These are phyloP conservation scores for Naematelia encephala DNA, from an alignment of 768 basidiomycete species.

Conservation along the genomic window DNA sequence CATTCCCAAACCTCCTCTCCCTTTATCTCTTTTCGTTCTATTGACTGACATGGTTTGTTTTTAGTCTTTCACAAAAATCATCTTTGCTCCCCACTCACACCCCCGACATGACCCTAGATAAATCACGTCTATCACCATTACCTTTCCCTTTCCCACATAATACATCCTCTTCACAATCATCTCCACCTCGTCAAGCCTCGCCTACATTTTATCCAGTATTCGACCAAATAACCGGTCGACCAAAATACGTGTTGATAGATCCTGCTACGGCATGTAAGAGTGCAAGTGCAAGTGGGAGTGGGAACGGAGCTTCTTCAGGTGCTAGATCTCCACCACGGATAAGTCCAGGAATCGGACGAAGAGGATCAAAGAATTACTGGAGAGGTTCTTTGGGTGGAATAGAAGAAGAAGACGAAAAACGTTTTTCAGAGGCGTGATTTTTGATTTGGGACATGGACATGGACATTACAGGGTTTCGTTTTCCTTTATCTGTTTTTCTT, in stretches of 20 bases:
- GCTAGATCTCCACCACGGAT: not conserved
- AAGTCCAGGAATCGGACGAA: not conserved
- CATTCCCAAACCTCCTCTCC: not conserved
- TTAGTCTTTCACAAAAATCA: not conserved
- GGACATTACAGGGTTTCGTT: no score
- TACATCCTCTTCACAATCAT: not conserved
- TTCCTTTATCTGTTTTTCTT: not conserved
- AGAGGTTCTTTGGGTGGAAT: not conserved
- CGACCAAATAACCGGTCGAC: not conserved
- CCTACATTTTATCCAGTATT: not conserved
- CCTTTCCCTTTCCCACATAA: not conserved
- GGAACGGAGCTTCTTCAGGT: not conserved
- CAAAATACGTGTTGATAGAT: not conserved
- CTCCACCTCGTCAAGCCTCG: not conserved
- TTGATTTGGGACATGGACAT: no score
- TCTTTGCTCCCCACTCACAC: conserved; percentile 6
- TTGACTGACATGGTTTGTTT: not conserved
- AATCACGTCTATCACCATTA: conserved; percentile 3
- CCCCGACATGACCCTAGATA: not conserved
- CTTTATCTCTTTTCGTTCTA: not conserved
- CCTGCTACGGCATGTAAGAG: not conserved
- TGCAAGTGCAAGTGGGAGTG: not conserved
- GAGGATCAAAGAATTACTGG: not conserved
- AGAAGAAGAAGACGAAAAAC: conserved; percentile 2
- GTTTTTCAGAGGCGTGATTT: not conserved